Percentiles rank a stretch among this genome's conserved stretches.
Evolutionary conservation across 176 grass and related monocot species (phyloP).

Genomic region (Canna indica): DNA sequence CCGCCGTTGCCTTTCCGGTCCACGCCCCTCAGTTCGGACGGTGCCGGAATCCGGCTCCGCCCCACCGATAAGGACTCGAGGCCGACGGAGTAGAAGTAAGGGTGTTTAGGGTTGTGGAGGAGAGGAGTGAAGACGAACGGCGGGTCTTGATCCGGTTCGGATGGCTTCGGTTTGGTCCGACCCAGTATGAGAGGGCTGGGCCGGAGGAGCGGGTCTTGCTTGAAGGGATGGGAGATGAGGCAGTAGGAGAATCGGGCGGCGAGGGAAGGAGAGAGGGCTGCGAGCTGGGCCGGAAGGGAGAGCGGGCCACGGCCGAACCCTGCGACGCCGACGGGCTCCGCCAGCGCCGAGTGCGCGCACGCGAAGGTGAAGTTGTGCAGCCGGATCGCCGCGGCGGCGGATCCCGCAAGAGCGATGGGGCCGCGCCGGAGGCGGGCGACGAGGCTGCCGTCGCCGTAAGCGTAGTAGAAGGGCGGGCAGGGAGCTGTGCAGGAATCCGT

Average conservation of each 20-base stretch:
- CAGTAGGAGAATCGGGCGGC: conserved; percentile 81
- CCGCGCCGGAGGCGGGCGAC: conserved; percentile 57
- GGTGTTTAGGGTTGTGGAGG: conserved; percentile 73
- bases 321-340: conserved; percentile 71
- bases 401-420: conserved; percentile 30
- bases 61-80: conserved; percentile 55
- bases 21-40: conserved; percentile 31
- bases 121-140: conserved; percentile 74
- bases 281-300: conserved; percentile 62
- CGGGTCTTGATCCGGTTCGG: conserved; percentile 15
- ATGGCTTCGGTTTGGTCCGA: conserved; percentile 18
- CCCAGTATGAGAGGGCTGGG: conserved; percentile 82
- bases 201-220: conserved; percentile 36
- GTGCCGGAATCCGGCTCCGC: conserved; percentile 22
- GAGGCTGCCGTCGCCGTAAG: conserved; percentile 88
- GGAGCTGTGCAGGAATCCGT: conserved; percentile 41
- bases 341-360: conserved; percentile 67
- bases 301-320: conserved; percentile 80
- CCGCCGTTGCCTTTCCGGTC: conserved; percentile 73
- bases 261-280: conserved; percentile 39
- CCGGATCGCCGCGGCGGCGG: conserved; percentile 22
- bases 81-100: conserved; percentile 80
- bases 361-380: conserved; percentile 76
- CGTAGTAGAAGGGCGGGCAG: conserved; percentile 82
- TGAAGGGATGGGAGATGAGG: conserved; percentile 82